phyloP scores from a whole-genome alignment of 2,329 filamentous ascomycete genomes.

The Fusarium annulatum region DNA sequence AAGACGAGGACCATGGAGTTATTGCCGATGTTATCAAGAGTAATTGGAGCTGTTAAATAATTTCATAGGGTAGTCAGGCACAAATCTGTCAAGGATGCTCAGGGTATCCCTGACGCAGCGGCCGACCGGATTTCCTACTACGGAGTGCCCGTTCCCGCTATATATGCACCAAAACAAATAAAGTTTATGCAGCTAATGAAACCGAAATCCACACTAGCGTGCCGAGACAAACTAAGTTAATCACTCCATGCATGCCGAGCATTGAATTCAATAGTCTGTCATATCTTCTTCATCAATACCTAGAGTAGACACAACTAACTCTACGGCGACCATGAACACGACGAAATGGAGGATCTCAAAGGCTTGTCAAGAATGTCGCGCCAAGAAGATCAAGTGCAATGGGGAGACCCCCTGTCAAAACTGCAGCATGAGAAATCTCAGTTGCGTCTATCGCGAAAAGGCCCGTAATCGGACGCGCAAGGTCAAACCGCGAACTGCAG shows the following conservation, averaged over 20 bases:
- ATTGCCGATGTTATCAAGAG: slow-evolving; percentile 76
- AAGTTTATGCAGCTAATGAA: slow-evolving; percentile 37
- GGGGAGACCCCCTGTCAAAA: slow-evolving; percentile 47
- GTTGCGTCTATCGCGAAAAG: slow-evolving; percentile 48
- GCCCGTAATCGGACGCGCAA: slow-evolving; percentile 47
- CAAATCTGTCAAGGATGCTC: background rate
- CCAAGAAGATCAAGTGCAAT: slow-evolving; percentile 49
- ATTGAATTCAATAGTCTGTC: slow-evolving; percentile 21
- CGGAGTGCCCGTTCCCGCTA: background rate
- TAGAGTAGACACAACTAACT: background rate
- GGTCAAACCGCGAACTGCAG: slow-evolving; percentile 35
- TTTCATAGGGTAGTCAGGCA: background rate
- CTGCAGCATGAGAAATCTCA: slow-evolving; percentile 41
- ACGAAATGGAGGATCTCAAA: slow-evolving; percentile 50
- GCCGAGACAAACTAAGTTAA: slow-evolving; percentile 23
- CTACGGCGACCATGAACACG: slow-evolving; percentile 38
- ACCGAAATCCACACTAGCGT: slow-evolving; percentile 15
- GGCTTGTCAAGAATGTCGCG: slow-evolving; percentile 49
- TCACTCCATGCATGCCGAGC: slow-evolving; percentile 31
- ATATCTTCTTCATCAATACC: background rate
- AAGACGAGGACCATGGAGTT: slow-evolving; percentile 81
- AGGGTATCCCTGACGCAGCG: background rate
- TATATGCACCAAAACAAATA: slow-evolving; percentile 34
- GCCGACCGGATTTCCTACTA: slow-evolving; percentile 4
- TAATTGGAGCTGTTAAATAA: slow-evolving; percentile 51